These are phyloP conservation scores for Penicillium odoratum DNA, from an alignment of 495 filamentous ascomycete genomes.

Conservation along the genomic window DNA sequence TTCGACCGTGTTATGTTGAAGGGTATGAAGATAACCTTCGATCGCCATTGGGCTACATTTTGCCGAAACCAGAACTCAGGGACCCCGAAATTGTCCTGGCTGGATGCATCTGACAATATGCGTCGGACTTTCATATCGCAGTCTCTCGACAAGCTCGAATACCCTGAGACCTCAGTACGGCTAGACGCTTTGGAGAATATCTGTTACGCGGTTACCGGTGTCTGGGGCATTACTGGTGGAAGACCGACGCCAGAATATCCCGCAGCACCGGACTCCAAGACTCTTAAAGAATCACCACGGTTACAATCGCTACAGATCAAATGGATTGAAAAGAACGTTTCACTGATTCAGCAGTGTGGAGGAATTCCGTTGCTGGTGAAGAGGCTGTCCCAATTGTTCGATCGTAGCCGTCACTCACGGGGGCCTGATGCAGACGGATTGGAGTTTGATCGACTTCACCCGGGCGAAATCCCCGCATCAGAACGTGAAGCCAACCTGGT, in stretches of 20 bases:
- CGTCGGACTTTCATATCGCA: conserved; percentile 46
- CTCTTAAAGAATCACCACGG: conserved; percentile 40
- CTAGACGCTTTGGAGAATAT: conserved; percentile 71
- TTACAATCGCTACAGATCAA: conserved; percentile 61
- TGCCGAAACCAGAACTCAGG: conserved; percentile 35
- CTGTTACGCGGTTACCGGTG: conserved; percentile 73
- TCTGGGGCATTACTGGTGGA: conserved; percentile 75
- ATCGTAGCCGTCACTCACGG: conserved; percentile 39
- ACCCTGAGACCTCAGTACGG: conserved; percentile 53
- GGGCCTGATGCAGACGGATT: conserved; percentile 32
- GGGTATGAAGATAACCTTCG: conserved; percentile 69
- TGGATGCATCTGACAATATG: conserved; percentile 44
- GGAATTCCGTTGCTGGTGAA: conserved; percentile 62
- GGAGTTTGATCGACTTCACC: conserved; percentile 32
- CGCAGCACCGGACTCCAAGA: conserved; percentile 20
- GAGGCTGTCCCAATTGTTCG: conserved; percentile 59
- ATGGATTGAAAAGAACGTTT: conserved; percentile 66
- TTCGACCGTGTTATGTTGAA: conserved; percentile 69
- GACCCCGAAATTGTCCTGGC: conserved; percentile 47
- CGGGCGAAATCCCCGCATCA: conserved; percentile 36
- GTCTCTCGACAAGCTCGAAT: conserved; percentile 41
- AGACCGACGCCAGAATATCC: conserved; percentile 31
- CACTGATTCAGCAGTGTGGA: conserved; percentile 57
- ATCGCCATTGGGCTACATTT: conserved; percentile 60
- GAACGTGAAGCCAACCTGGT: conserved; percentile 52